Evolutionary conservation across 2,329 filamentous ascomycete genomes (phyloP), one percentile per base, ranked within the genome.

Genomic region (Helicocarpus griseus): DNA sequence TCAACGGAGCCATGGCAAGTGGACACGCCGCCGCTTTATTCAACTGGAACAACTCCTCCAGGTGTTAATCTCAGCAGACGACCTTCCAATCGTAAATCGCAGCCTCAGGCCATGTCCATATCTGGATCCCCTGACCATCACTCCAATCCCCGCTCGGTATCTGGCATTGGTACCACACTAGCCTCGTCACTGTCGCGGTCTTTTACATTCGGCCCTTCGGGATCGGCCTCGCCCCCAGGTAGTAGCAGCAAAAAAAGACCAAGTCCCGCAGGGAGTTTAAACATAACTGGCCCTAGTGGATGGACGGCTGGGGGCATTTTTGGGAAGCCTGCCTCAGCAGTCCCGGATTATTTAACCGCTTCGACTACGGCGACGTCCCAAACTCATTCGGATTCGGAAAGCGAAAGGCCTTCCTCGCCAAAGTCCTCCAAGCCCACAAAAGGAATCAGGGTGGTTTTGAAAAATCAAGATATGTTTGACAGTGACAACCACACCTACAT

Each of bases 401-500:
- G 63, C 48, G 68, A 69, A 43, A 69, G 54, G 56, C 63, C 55
- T 35, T 53, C 55, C 17, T 57, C 59, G n/a, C 36, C 57, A 53
- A 65, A 68, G 55, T 55, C 40, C 11, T 55, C 28, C 5, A 58
- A 46, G 22, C 21, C 49, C 5, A 21, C 35, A 52, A 65, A 61
- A 52, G 55, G 13, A 3, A 69, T 81, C 51, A 75, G 71, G 49
- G 67, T 78, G 19, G 73, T 67, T n/a, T 66, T 81, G 24, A 80
- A 78, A 57, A 81, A 82, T 48, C 74, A 77, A 54, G 70, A 73
- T 51, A 69, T 72, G 33, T 84, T 84, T 56, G 75, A 79, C 51
- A 72, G 75, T 33, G 75, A 79, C 53, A 72, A 70, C 11, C 65
- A 69, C 48, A 63, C 71, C 2, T 69, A 69, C 49, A 64, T 69